Evolutionary conservation across 768 basidiomycete genomes (phyloP).

Genomic region (Boletus reticulatus): DNA sequence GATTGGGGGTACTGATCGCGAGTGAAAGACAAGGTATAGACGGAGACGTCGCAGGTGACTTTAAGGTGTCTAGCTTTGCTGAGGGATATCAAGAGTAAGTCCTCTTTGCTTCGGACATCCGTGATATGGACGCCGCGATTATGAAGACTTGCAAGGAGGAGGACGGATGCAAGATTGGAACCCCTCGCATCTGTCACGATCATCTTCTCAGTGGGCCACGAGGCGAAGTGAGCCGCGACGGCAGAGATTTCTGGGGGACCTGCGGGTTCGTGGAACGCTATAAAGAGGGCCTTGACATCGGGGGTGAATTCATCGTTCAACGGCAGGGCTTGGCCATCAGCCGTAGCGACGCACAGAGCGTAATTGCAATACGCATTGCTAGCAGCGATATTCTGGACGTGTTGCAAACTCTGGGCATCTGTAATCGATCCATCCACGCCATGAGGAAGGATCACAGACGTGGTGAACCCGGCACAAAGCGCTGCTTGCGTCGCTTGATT

Average conservation of each 20-base stretch:
- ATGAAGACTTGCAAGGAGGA: slow-evolving; percentile 92
- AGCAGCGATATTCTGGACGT: slow-evolving; percentile 61
- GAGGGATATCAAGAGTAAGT: slow-evolving; percentile 85
- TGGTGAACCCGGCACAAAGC: slow-evolving; percentile 88
- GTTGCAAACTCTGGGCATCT: slow-evolving; percentile 65
- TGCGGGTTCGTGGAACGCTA: slow-evolving; percentile 63
- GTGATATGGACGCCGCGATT: slow-evolving; percentile 87
- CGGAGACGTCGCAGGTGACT: slow-evolving; percentile 94
- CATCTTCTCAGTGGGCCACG: slow-evolving; percentile 90
- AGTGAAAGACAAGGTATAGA: slow-evolving; percentile 89
- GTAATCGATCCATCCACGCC: slow-evolving; percentile 62
- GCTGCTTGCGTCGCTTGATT: slow-evolving; percentile 73
- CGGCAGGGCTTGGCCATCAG: slow-evolving; percentile 56
- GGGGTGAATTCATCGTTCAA: slow-evolving; percentile 75
- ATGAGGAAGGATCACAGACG: slow-evolving; percentile 72
- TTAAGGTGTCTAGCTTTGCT: slow-evolving; percentile 93
- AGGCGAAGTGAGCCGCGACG: slow-evolving; percentile 83
- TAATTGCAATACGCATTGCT: slow-evolving; percentile 83
- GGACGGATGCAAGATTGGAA: slow-evolving; percentile 87
- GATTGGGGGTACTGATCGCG: slow-evolving; percentile 68
- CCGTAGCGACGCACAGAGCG: slow-evolving; percentile 77
- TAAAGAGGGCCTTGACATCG: slow-evolving; percentile 82
- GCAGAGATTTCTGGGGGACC: slow-evolving; percentile 60
- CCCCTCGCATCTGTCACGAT: slow-evolving; percentile 93
- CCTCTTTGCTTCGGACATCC: slow-evolving; percentile 82